Conservation (phyloP, 2,329 filamentous ascomycete species). For the Penicillium sumatraense region DNA sequence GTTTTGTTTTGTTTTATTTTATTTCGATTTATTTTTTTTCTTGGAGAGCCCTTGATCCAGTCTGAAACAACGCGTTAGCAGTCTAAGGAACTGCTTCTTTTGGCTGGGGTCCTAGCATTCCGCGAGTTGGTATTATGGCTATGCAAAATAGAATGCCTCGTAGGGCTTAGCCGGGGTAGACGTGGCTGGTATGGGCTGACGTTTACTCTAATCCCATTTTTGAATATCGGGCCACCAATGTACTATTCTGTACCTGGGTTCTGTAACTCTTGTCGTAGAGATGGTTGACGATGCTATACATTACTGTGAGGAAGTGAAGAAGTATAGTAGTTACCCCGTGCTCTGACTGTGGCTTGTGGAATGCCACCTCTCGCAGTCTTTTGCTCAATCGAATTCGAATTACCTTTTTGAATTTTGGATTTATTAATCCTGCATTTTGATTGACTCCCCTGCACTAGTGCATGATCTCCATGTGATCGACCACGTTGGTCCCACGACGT, state of each 20-base stretch:
- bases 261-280: neutral
- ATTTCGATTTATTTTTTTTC: neutral
- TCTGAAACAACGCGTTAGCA: conserved; percentile 16
- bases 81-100: conserved; percentile 10
- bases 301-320: conserved; percentile 7
- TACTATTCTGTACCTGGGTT: neutral
- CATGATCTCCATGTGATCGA: conserved; percentile 28
- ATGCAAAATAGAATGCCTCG: conserved; percentile 13
- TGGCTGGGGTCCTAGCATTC: conserved; percentile 16
- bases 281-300: conserved; percentile 12
- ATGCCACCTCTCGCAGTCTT: conserved; percentile 9
- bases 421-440: conserved; percentile 3
- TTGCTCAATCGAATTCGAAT: neutral
- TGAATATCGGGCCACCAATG: too few species aligned
- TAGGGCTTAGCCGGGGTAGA: conserved; percentile 8
- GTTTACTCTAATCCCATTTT: neutral
- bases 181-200: conserved; percentile 23
- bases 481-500: conserved; percentile 29
- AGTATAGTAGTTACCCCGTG: too few species aligned
- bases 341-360: conserved; percentile 18
- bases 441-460: conserved; percentile 7
- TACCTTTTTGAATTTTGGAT: neutral
- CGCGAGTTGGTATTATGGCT: conserved; percentile 11
- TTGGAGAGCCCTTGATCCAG: conserved; percentile 11
- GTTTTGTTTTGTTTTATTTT: neutral